Evolutionary conservation across 495 filamentous ascomycete species (phyloP).

Genomic region (Polyplosphaeria fusca): DNA sequence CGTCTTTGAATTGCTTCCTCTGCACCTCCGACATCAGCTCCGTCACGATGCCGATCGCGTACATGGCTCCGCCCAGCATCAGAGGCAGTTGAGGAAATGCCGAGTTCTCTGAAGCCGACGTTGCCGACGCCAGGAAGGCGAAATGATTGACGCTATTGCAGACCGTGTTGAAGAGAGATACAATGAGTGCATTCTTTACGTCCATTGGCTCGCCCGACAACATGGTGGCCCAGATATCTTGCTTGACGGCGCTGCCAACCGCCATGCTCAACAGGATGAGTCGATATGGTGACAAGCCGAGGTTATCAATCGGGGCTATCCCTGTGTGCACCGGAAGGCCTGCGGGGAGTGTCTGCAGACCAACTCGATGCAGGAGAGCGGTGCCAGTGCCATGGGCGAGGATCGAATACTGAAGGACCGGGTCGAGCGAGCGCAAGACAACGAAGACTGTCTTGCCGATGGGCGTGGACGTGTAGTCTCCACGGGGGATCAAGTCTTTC

Average conservation of each 20-base stretch:
- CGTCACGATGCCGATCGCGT: slow-evolving; percentile 46
- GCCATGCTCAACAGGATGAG: slow-evolving; percentile 51
- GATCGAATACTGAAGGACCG: slow-evolving; percentile 56
- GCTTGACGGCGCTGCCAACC: slow-evolving; percentile 34
- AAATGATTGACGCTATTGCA: slow-evolving; percentile 43
- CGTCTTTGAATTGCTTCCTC: slow-evolving; percentile 52
- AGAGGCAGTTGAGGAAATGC: slow-evolving; percentile 35
- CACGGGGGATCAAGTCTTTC: slow-evolving; percentile 38
- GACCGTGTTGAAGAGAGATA: slow-evolving; percentile 29
- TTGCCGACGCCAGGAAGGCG: slow-evolving; percentile 44
- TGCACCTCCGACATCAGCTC: slow-evolving; percentile 54
- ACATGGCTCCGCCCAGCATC: slow-evolving; percentile 46
- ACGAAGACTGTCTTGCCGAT: slow-evolving; percentile 55
- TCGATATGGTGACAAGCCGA: slow-evolving; percentile 44
- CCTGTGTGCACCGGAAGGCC: slow-evolving; percentile 38
- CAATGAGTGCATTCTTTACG: slow-evolving; percentile 10
- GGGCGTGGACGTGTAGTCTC: slow-evolving; percentile 42
- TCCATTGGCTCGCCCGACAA: slow-evolving; percentile 26
- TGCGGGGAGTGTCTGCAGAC: slow-evolving; percentile 37
- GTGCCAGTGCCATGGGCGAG: slow-evolving; percentile 40
- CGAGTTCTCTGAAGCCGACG: slow-evolving; percentile 39
- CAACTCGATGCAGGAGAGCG: slow-evolving; percentile 35
- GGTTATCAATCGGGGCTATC: slow-evolving; percentile 34
- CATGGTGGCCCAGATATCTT: slow-evolving; percentile 29
- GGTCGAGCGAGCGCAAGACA: slow-evolving; percentile 55